Evolutionary conservation across 2,329 filamentous ascomycete genomes (phyloP).

Genomic region (Ceratocystis cubensis): DNA sequence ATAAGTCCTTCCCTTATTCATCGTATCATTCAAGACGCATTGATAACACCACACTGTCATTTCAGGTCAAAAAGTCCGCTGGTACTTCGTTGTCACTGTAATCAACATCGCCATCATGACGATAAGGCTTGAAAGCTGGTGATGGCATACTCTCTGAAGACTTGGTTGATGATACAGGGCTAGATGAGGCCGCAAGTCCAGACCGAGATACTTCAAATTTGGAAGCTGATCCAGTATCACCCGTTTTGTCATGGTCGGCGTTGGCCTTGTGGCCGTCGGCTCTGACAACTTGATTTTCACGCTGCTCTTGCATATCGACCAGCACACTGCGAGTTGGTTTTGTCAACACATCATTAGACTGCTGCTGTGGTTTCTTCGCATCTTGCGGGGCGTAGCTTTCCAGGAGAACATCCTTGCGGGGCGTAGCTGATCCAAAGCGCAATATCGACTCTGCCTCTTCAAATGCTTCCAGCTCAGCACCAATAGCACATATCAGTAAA

Average conservation of each 20-base stretch:
- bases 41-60: too few species aligned
- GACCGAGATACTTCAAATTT: conserved; percentile 22
- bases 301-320: background rate
- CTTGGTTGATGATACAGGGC: conserved; percentile 13
- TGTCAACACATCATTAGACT: background rate
- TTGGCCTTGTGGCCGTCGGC: background rate
- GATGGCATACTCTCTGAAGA: conserved; percentile 18
- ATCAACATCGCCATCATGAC: conserved; percentile 21
- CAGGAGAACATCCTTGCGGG: conserved; percentile 14
- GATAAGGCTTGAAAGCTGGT: conserved; percentile 19
- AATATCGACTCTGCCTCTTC: conserved; percentile 47
- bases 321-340: background rate
- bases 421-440: conserved; percentile 28
- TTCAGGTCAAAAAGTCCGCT: conserved; percentile 27
- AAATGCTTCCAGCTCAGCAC: conserved; percentile 59
- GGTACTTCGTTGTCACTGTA: conserved; percentile 35
- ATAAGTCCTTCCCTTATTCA: too few species aligned
- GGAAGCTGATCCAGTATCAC: background rate
- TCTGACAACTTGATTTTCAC: background rate
- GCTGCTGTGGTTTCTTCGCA: background rate
- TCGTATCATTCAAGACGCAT: too few species aligned
- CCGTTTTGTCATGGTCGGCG: background rate
- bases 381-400: background rate
- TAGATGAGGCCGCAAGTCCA: background rate
- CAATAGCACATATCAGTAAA: conserved; percentile 60